Evolutionary conservation across 805 yeast species (phyloP), one percentile per base, ranked within the genome.

Genomic region (Metschnikowia gelsemii): DNA sequence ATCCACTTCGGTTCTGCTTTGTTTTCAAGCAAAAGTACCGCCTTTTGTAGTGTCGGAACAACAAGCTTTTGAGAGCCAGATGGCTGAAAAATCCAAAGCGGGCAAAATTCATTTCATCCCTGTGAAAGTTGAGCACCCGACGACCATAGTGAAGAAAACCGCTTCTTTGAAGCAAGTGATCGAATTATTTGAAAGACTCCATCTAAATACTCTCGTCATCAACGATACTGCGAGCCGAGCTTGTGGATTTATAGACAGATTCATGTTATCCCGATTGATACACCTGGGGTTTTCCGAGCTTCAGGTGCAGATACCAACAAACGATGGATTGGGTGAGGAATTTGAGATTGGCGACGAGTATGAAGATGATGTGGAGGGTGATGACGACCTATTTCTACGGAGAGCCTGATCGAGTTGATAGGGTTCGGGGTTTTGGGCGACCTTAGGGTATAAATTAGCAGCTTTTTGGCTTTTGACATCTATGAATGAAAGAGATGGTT

Each of bases 201-300:
- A 63, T 35, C 43, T 68, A 49, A 70, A 70, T 53, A 61, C 64
- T 43, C 52, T 65, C 12, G 55, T 66, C 1, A 54, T 70, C 11
- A 46, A 52, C 43, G 58, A 48, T 32, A 45, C 50, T 24, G 43
- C 47, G 8, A 37, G 50, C 20, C 35, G 32, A 2, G 57, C 66
- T 57, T 42, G 56, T 11, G 75, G 75, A 11, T 68, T 67, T 41
- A 55, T 68, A 6, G 74, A 70, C 45, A 43, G 74, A 30, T 70
- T 64, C 40, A 54, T 66, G 8, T 44, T 70, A 5, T 50, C 70
- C 2, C 50, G 50, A 3, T 42, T 66, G 22, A 58, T 70, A 8
- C 58, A 61, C 27, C 58, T 46, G 52, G 46, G 51, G 12, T 65
- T 66, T 33, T 49, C 46, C 5, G 45, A 42, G 8, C 43, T 65